phyloP scores from a whole-genome alignment of 106 monocot species.

The Dioscorea dumetorum region DNA sequence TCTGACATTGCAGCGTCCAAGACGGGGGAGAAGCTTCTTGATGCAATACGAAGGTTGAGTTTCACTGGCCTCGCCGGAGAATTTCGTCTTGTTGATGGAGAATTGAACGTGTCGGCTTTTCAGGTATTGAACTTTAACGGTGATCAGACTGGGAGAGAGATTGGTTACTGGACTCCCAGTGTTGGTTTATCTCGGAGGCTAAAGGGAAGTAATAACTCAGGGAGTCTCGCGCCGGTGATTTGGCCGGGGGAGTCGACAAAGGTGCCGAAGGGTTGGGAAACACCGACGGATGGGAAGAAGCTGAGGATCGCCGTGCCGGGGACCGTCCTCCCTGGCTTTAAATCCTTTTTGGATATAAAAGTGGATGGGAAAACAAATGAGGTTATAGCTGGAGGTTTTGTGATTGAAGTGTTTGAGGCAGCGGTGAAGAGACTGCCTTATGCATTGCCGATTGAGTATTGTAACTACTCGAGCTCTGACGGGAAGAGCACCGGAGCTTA shows the following conservation, averaged over 20 bases:
- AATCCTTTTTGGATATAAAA: constrained; percentile 16
- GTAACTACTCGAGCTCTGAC: constrained; percentile 7
- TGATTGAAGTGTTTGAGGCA: constrained; percentile 48
- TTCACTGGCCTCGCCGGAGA: constrained; percentile 52
- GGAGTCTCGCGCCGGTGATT: constrained; percentile 15
- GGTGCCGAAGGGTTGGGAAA: constrained; percentile 35
- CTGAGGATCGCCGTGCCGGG: constrained; percentile 38
- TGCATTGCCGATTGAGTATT: constrained; percentile 29
- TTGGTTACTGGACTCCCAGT: constrained; percentile 30
- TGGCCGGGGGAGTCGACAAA: constrained; percentile 41
- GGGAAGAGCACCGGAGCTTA: constrained; percentile 11
- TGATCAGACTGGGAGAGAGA: constrained; percentile 4
- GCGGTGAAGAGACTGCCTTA: constrained; percentile 33
- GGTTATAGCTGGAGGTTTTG: constrained; percentile 19
- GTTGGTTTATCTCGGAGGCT: constrained; percentile 9
- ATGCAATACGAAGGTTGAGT: neutral
- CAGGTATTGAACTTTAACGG: constrained; percentile 28
- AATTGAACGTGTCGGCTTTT: constrained; percentile 11
- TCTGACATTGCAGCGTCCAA: no score
- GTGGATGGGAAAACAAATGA: constrained; percentile 20
- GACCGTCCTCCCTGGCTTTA: constrained; percentile 3
- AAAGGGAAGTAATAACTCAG: neutral
- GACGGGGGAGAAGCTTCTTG: neutral
- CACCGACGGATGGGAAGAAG: constrained; percentile 22
- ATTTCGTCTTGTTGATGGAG: constrained; percentile 28